phyloP scores from a whole-genome alignment of 2,329 filamentous ascomycete genomes.

The Diaporthe helianthi region DNA sequence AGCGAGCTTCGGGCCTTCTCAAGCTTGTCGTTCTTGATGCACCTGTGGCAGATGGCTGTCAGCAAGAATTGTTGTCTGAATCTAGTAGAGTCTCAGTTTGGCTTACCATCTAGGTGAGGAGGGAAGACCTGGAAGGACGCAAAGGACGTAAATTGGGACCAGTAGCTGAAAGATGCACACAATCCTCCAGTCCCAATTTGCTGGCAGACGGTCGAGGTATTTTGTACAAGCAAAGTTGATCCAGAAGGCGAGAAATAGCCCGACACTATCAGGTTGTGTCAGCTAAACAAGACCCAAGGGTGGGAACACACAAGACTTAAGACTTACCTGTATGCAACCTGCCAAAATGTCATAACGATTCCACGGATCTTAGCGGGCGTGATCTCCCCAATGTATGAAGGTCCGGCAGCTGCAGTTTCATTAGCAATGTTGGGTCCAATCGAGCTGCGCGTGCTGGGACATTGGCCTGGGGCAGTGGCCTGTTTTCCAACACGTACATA shows the following conservation, averaged over 20 bases:
- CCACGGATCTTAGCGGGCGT: slow-evolving; percentile 69
- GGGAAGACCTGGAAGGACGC: slow-evolving; percentile 68
- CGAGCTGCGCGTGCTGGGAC: slow-evolving; percentile 3
- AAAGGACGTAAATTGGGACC: slow-evolving; percentile 67
- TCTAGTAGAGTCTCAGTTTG: background rate
- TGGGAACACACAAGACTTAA: background rate
- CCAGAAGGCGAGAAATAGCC: slow-evolving; percentile 66
- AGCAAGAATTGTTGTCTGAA: background rate
- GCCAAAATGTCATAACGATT: slow-evolving; percentile 74
- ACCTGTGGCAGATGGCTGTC: slow-evolving; percentile 12
- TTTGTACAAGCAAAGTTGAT: slow-evolving; percentile 68
- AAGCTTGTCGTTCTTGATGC: slow-evolving; percentile 62
- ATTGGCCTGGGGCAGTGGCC: slow-evolving; percentile 51
- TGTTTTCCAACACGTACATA: slow-evolving; percentile 48
- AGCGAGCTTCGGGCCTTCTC: slow-evolving; percentile 66
- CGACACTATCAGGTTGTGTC: slow-evolving; percentile 15
- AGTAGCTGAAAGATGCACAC: slow-evolving; percentile 76
- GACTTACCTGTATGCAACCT: slow-evolving; percentile 47
- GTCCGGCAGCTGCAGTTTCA: slow-evolving; percentile 60
- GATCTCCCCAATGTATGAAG: slow-evolving; percentile 75
- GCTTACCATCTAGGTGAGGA: slow-evolving; percentile 75
- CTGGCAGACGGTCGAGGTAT: slow-evolving; percentile 48
- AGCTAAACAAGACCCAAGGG: background rate
- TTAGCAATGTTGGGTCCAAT: slow-evolving; percentile 30
- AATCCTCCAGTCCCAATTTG: slow-evolving; percentile 77